phyloP scores from a whole-genome alignment of 148 eudicot species.

The Suaeda aralocaspica region DNA sequence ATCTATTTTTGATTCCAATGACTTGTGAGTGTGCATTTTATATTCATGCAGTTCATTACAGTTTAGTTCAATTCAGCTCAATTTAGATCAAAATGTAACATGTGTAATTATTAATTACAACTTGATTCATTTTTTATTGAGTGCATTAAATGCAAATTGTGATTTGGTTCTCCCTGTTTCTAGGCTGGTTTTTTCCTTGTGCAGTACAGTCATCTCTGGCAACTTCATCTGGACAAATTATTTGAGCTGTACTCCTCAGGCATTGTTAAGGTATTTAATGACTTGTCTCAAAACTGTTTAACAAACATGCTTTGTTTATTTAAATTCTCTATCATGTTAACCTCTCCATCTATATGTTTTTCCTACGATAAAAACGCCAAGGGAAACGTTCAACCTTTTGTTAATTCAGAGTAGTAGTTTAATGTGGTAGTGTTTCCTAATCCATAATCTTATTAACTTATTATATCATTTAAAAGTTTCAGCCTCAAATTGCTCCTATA shows the following conservation, averaged over 20 bases:
- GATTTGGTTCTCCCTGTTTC: constrained; percentile 10
- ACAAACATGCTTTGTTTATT: neutral
- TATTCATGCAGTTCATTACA: no score
- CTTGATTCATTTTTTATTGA: neutral
- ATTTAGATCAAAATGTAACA: no score
- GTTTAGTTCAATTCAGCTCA: no score
- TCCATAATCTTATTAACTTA: no score
- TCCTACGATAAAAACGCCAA: neutral
- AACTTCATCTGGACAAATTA: constrained; percentile 73
- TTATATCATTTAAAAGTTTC: no score
- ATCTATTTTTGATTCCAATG: no score
- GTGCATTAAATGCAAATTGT: constrained; percentile 18
- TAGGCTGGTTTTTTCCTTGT: constrained; percentile 85
- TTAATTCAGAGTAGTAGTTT: neutral
- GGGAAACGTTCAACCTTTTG: neutral
- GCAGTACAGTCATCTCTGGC: constrained; percentile 80
- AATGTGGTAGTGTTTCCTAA: no score
- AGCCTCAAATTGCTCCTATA: no score
- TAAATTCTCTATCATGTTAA: neutral
- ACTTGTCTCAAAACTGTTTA: neutral
- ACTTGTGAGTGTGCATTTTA: no score
- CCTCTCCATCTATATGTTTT: neutral
- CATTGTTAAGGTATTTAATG: constrained; percentile 63
- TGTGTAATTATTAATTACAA: no score
- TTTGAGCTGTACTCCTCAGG: constrained; percentile 60